Conservation (phyloP, 371 early-diverging fungal species). For the Cokeromyces recurvatus region DNA sequence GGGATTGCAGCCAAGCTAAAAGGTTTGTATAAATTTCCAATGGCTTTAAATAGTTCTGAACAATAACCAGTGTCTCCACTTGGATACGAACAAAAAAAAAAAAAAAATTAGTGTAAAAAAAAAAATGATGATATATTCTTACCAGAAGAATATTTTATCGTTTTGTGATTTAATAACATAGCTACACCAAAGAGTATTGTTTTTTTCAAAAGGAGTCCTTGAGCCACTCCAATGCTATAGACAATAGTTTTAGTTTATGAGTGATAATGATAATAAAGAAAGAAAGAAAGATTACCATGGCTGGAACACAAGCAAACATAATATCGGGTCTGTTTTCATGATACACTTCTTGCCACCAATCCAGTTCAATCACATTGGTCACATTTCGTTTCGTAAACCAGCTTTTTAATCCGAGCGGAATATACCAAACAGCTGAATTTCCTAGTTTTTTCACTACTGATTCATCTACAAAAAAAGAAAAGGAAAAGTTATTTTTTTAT, state of each 20-base stretch:
- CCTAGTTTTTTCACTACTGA: conserved; percentile 44
- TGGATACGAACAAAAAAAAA: too few relatives aligned
- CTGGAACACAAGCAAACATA: conserved; percentile 50
- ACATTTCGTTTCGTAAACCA: conserved; percentile 51
- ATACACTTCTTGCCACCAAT: conserved; percentile 60
- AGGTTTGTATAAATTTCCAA: conserved; percentile 50
- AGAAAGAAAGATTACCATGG: too few relatives aligned
- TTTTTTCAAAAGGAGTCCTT: conserved; percentile 55
- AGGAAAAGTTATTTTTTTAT: neutral
- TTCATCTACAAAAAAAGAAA: conserved; percentile 28
- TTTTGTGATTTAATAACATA: conserved; percentile 44
- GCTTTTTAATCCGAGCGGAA: conserved; percentile 49
- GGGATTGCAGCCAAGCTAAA: conserved; percentile 57
- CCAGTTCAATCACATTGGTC: conserved; percentile 47
- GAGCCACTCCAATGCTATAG: conserved; percentile 57
- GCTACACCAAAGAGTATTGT: conserved; percentile 57
- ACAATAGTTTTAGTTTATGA: too few relatives aligned
- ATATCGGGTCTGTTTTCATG: conserved; percentile 36
- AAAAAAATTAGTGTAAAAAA: neutral
- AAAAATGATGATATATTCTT: too few relatives aligned
- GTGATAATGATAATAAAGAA: too few relatives aligned
- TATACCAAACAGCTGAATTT: conserved; percentile 56
- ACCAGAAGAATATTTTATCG: conserved; percentile 54
- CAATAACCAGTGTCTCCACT: conserved; percentile 61
- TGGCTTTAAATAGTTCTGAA: conserved; percentile 50